phyloP scores from a whole-genome alignment of 2,329 filamentous ascomycete genomes.

The Verticillium klebahnii region DNA sequence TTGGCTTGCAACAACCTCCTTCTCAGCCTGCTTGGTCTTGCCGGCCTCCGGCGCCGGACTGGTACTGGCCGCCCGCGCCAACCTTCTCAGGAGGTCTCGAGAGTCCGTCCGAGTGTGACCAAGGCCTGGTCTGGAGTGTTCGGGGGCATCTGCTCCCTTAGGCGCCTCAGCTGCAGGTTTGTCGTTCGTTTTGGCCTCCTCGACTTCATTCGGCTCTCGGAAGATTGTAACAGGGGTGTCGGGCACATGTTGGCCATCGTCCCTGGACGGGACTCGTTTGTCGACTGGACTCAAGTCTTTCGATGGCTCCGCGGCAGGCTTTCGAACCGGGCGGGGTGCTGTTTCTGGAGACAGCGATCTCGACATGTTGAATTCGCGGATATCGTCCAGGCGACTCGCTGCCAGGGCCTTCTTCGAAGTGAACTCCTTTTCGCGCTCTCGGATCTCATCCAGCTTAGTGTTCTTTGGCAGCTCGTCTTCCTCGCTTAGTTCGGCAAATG shows the following conservation, averaged over 20 bases:
- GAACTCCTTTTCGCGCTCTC: slow-evolving; percentile 35
- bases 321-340: slow-evolving; percentile 23
- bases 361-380: slow-evolving; percentile 44
- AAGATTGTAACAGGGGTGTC: slow-evolving; percentile 37
- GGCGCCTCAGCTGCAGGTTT: slow-evolving; percentile 10
- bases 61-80: slow-evolving; percentile 42
- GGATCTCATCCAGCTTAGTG: slow-evolving; percentile 46
- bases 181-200: background rate
- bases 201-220: slow-evolving; percentile 14
- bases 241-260: slow-evolving; percentile 27
- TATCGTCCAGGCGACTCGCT: slow-evolving; percentile 47
- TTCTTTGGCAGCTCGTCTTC: slow-evolving; percentile 21
- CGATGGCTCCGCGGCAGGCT: slow-evolving; percentile 14
- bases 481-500: background rate
- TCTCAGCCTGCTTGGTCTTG: background rate
- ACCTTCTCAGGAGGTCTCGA: slow-evolving; percentile 42
- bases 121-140: background rate
- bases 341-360: slow-evolving; percentile 37
- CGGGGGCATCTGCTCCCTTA: slow-evolving; percentile 9
- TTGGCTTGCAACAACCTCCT: slow-evolving; percentile 3
- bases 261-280: background rate
- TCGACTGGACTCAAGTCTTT: slow-evolving; percentile 5
- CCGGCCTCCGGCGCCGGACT: slow-evolving; percentile 31
- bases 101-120: slow-evolving; percentile 31
- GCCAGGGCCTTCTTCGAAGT: slow-evolving; percentile 42